These are phyloP conservation scores for Fusarium sp. DNA, from an alignment of 2,329 filamentous ascomycete genomes.

Conservation along the genomic window DNA sequence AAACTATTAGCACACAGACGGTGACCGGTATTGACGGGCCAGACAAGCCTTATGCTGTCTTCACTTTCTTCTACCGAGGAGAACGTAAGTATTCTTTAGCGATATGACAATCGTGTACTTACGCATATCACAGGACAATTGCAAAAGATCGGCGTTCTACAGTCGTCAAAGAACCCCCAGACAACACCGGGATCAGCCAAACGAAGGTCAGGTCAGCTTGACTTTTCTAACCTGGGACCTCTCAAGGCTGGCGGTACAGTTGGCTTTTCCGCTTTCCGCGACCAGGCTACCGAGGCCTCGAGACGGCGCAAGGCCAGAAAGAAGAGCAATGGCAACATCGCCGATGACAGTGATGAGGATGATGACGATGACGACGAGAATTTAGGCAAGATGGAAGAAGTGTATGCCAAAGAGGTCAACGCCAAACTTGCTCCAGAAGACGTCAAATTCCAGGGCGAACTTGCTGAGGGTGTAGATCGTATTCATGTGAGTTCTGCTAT, in stretches of 20 bases:
- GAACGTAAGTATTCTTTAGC: conserved; percentile 76
- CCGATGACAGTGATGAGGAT: conserved; percentile 79
- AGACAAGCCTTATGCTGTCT: conserved; percentile 95
- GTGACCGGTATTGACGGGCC: conserved; percentile 98
- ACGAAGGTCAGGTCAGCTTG: conserved; percentile 83
- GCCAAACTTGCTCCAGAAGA: conserved; percentile 77
- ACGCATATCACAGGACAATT: conserved; percentile 79
- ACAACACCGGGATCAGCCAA: conserved; percentile 74
- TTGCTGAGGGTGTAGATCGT: conserved; percentile 84
- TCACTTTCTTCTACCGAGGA: conserved; percentile 97
- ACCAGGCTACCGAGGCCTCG: conserved; percentile 69
- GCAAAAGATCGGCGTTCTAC: conserved; percentile 93
- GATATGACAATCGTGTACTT: conserved; percentile 31
- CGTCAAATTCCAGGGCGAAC: conserved; percentile 77
- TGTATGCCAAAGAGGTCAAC: conserved; percentile 72
- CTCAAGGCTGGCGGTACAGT: conserved; percentile 89
- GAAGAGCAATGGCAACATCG: conserved; percentile 76
- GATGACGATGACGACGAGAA: conserved; percentile 75
- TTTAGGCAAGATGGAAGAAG: conserved; percentile 74
- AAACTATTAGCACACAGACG: conserved; percentile 97
- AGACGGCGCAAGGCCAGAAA: conserved; percentile 70
- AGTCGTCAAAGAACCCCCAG: conserved; percentile 74
- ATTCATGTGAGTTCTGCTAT: conserved; percentile 73
- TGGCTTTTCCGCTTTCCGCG: conserved; percentile 90
- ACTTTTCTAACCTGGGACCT: conserved; percentile 87